These are phyloP conservation scores for Kwoniella bestiolae DNA, from an alignment of 768 basidiomycete genomes.

Conservation along the genomic window DNA sequence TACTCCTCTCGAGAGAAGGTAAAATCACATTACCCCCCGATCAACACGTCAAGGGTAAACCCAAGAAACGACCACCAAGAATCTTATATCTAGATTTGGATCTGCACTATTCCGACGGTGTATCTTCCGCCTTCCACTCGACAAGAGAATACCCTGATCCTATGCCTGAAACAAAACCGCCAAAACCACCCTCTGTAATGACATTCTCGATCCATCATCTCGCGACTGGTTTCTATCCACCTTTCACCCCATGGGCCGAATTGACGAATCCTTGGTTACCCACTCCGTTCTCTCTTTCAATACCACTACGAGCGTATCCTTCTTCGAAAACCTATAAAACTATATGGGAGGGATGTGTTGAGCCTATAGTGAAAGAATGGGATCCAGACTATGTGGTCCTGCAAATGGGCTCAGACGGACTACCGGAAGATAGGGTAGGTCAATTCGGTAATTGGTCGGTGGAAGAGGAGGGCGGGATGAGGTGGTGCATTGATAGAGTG, in stretches of 20 bases:
- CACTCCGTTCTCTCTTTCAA: slow-evolving; percentile 71
- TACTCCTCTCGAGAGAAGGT: slow-evolving; percentile 62
- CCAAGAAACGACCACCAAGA: slow-evolving; percentile 55
- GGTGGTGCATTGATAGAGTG: slow-evolving; percentile 61
- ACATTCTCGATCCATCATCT: slow-evolving; percentile 81
- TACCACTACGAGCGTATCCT: slow-evolving; percentile 77
- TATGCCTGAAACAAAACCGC: slow-evolving; percentile 61
- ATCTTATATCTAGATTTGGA: slow-evolving; percentile 93
- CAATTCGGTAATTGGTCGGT: slow-evolving; percentile 70
- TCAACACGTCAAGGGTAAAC: slow-evolving; percentile 49
- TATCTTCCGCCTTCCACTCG: slow-evolving; percentile 67
- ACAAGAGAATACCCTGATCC: slow-evolving; percentile 39
- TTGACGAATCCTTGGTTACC: slow-evolving; percentile 60
- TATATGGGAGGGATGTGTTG: slow-evolving; percentile 68
- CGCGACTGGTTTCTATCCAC: slow-evolving; percentile 82
- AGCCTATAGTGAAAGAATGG: slow-evolving; percentile 67
- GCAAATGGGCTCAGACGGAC: slow-evolving; percentile 84
- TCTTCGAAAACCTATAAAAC: slow-evolving; percentile 67
- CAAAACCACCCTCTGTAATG: slow-evolving; percentile 58
- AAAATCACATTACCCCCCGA: background rate
- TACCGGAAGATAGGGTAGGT: slow-evolving; percentile 79
- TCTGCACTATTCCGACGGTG: slow-evolving; percentile 87
- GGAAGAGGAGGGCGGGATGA: slow-evolving; percentile 66
- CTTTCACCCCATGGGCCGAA: slow-evolving; percentile 34
- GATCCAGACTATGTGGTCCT: slow-evolving; percentile 77